A percentile compares a stretch with the other conserved stretches of the same genome.
Conservation (phyloP, 2,329 filamentous ascomycete species). For the Paradendryphiella salina region DNA sequence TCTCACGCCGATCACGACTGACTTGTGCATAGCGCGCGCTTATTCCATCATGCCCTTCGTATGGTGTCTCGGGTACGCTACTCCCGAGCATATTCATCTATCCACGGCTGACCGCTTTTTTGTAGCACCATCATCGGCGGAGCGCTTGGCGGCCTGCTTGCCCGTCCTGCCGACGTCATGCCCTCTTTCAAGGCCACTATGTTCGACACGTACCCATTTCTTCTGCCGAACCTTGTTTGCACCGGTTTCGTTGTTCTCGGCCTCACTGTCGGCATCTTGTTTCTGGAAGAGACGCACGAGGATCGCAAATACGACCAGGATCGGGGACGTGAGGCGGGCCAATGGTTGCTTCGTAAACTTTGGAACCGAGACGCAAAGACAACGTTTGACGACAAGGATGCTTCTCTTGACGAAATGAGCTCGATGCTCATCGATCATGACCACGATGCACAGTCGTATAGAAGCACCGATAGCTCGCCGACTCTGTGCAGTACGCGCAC, state of each 20-base stretch:
- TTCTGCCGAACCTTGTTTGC: slow-evolving; percentile 90
- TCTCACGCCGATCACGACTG: slow-evolving; percentile 23
- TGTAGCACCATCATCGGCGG: slow-evolving; percentile 85
- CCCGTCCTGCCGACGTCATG: slow-evolving; percentile 82
- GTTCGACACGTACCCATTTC: slow-evolving; percentile 85
- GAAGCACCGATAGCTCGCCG: slow-evolving; percentile 61
- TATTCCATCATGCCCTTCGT: slow-evolving; percentile 98
- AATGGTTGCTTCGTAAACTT: slow-evolving; percentile 61
- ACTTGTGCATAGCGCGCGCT: slow-evolving; percentile 67
- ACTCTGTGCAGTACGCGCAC: slow-evolving; percentile 48
- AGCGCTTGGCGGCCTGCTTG: slow-evolving; percentile 85
- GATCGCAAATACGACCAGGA: slow-evolving; percentile 78
- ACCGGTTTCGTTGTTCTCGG: slow-evolving; percentile 75
- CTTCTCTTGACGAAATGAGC: slow-evolving; percentile 61
- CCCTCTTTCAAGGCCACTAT: slow-evolving; percentile 78
- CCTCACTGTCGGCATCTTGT: slow-evolving; percentile 77
- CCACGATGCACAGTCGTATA: slow-evolving; percentile 62
- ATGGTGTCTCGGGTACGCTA: slow-evolving; percentile 82
- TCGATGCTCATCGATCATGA: slow-evolving; percentile 59
- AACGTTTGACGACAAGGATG: slow-evolving; percentile 47
- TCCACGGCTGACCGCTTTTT: slow-evolving; percentile 33
- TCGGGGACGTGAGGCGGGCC: slow-evolving; percentile 73
- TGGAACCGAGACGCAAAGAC: slow-evolving; percentile 35
- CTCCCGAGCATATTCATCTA: slow-evolving; percentile 13
- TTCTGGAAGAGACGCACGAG: slow-evolving; percentile 91